These are phyloP conservation scores for Athelia psychrophila DNA, from an alignment of 1,284 basidiomycete genomes.

Conservation along the genomic window DNA sequence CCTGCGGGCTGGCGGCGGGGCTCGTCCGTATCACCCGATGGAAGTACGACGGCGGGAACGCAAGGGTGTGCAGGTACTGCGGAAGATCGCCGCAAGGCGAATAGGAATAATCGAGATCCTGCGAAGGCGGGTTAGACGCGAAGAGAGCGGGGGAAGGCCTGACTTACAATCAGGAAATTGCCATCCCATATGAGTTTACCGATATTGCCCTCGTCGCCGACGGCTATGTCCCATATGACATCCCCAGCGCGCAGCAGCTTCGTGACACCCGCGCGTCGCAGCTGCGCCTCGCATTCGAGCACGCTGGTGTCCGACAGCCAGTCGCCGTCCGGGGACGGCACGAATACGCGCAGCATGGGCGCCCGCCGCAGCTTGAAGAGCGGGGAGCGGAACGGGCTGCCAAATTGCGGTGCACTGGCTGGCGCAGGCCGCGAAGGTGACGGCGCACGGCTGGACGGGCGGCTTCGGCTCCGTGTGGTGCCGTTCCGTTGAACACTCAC, in stretches of 20 bases:
- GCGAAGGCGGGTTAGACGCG: constrained; percentile 8
- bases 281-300: constrained; percentile 74
- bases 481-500: constrained; percentile 9
- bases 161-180: constrained; percentile 71
- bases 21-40: constrained; percentile 73
- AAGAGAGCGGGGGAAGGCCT: not conserved
- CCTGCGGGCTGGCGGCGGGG: constrained; percentile 34
- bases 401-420: not conserved
- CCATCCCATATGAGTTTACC: constrained; percentile 82
- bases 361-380: constrained; percentile 66
- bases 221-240: constrained; percentile 79
- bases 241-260: constrained; percentile 67
- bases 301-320: constrained; percentile 80
- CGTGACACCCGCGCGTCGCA: constrained; percentile 59
- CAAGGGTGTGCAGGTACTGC: constrained; percentile 69
- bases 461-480: constrained; percentile 23
- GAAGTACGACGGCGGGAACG: constrained; percentile 82
- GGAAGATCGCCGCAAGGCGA: constrained; percentile 72
- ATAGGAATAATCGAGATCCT: constrained; percentile 83
- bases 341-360: constrained; percentile 73
- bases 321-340: constrained; percentile 76
- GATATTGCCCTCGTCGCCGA: constrained; percentile 78
- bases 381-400: constrained; percentile 54
- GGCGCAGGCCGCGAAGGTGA: constrained; percentile 37
- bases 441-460: constrained; percentile 56